phyloP scores from a whole-genome alignment of 192 early-diverging fungal genomes.

The Coemansia sp. region DNA sequence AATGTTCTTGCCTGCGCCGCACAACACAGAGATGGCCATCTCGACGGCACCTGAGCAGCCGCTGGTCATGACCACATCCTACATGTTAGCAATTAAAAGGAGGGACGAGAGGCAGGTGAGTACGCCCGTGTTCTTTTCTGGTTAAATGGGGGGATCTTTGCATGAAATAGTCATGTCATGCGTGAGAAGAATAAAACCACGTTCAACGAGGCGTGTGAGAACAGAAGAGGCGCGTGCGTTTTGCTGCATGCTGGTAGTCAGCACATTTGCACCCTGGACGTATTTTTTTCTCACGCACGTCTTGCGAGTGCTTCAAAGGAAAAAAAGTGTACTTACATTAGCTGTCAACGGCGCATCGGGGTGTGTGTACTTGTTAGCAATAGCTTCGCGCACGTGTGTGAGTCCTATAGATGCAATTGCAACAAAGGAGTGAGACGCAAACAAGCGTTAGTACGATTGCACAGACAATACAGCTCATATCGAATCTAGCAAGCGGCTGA shows the following conservation, averaged over 20 bases:
- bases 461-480: not conserved
- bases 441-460: not conserved
- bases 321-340: slow-evolving; percentile 39
- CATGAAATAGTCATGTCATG: slow-evolving; percentile 5
- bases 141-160: not conserved
- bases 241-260: slow-evolving; percentile 2
- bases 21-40: slow-evolving; percentile 70
- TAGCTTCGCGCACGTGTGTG: slow-evolving; percentile 66
- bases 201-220: slow-evolving; percentile 1
- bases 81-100: not conserved
- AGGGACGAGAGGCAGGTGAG: not conserved
- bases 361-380: slow-evolving; percentile 68
- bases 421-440: not conserved
- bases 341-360: slow-evolving; percentile 71
- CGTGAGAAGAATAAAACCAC: slow-evolving; percentile 17
- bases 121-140: not conserved
- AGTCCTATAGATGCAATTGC: slow-evolving; percentile 31
- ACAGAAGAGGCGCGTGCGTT: not conserved
- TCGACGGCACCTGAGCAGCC: slow-evolving; percentile 78
- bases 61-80: slow-evolving; percentile 80
- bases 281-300: slow-evolving; percentile 1
- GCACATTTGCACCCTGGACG: not conserved
- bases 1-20: slow-evolving; percentile 82
- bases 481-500: not conserved
- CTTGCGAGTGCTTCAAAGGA: not conserved